These are phyloP conservation scores for Ogataea trehalophila DNA, from an alignment of 805 yeast species.

Conservation along the genomic window DNA sequence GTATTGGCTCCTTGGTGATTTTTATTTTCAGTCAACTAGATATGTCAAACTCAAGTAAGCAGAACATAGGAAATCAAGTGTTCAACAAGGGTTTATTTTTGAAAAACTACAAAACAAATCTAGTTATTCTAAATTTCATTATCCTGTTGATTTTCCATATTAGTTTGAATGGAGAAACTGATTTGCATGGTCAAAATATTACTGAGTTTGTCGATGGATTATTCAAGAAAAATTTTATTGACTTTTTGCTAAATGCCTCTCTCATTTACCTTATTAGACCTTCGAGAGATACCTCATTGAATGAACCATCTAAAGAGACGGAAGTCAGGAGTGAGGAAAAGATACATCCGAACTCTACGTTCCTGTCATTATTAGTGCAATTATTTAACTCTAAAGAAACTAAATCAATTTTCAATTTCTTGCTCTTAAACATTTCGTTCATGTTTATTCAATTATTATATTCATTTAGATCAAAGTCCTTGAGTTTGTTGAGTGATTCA, in stretches of 20 bases:
- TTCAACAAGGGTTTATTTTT: slow-evolving; percentile 22
- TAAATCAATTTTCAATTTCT: slow-evolving; percentile 80
- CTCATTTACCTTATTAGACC: slow-evolving; percentile 14
- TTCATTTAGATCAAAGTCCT: slow-evolving; percentile 86
- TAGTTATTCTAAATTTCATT: slow-evolving; percentile 17
- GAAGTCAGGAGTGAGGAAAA: not conserved
- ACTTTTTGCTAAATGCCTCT: slow-evolving; percentile 9
- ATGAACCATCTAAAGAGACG: not conserved
- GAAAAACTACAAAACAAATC: slow-evolving; percentile 21
- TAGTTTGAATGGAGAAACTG: slow-evolving; percentile 5
- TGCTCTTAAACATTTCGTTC: slow-evolving; percentile 80
- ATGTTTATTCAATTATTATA: slow-evolving; percentile 92
- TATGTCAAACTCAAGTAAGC: slow-evolving; percentile 3
- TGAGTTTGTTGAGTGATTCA: slow-evolving; percentile 89
- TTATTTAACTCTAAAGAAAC: slow-evolving; percentile 60
- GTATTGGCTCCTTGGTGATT: slow-evolving; percentile 27
- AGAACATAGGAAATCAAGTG: slow-evolving; percentile 9
- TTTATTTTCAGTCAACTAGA: slow-evolving; percentile 28
- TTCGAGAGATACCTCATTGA: slow-evolving; percentile 1
- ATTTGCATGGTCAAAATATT: not conserved
- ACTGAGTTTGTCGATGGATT: not conserved
- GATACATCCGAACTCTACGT: slow-evolving; percentile 9
- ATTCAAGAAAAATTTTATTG: slow-evolving; percentile 5
- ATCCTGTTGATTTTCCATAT: slow-evolving; percentile 9
- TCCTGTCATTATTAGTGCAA: slow-evolving; percentile 26